These are phyloP conservation scores for Solanum neorickii DNA, from an alignment of 257 asterid species.

Conservation along the genomic window DNA sequence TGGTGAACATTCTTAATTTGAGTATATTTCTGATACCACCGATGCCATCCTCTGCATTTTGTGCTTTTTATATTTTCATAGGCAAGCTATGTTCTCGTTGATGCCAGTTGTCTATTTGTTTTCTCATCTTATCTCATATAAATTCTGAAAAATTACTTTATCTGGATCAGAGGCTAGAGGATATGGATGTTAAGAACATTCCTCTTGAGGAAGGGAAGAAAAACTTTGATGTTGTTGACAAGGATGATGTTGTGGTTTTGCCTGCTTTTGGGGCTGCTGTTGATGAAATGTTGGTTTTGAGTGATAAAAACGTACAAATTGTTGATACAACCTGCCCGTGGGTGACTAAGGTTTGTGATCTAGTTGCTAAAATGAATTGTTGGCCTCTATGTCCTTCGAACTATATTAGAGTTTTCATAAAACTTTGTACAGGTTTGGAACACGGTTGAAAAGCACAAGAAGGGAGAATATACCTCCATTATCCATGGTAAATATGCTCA, in stretches of 20 bases:
- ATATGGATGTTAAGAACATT: conserved; percentile 55
- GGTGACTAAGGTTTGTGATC: conserved; percentile 73
- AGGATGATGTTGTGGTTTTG: conserved; percentile 82
- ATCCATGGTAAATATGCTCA: conserved; percentile 91
- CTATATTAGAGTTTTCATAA: background rate
- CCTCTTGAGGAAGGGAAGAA: conserved; percentile 60
- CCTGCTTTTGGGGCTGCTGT: conserved; percentile 98
- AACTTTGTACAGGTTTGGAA: conserved; percentile 66
- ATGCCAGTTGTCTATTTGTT: background rate
- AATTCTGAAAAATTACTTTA: background rate
- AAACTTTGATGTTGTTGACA: conserved; percentile 55
- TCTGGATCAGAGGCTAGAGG: conserved; percentile 54
- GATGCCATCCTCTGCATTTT: background rate
- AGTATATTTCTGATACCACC: background rate
- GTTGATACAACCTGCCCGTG: conserved; percentile 99
- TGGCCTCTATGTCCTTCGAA: background rate
- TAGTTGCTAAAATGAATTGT: background rate
- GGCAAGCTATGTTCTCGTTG: background rate
- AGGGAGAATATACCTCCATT: conserved; percentile 86
- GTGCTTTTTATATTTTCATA: background rate
- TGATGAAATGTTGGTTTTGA: conserved; percentile 77
- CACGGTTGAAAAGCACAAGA: conserved; percentile 91
- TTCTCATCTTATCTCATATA: background rate
- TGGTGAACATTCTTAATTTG: background rate
- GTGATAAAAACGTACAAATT: conserved; percentile 80